A percentile compares a stretch with the other conserved stretches of the same genome.
These are phyloP conservation scores for Rubia yunnanensis DNA, from an alignment of 257 asterid species.

Conservation along the genomic window DNA sequence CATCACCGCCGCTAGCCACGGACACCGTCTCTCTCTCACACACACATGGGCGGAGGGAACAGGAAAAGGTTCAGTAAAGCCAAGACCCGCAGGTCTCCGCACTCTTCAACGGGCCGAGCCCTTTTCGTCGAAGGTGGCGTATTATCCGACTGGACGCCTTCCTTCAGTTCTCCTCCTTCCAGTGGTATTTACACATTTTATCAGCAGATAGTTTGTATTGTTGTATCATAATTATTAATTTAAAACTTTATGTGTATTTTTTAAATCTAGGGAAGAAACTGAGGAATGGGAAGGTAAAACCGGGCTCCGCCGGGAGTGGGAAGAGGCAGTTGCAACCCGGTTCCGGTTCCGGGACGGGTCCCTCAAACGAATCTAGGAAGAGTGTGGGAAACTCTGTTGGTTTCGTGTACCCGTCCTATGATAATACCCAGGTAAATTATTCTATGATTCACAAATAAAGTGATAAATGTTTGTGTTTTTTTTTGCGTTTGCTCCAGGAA, in stretches of 20 bases:
- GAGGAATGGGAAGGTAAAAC: conserved; percentile 27
- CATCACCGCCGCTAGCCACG: neutral
- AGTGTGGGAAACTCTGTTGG: conserved; percentile 37
- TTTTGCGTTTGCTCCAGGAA: neutral
- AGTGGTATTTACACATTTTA: conserved; percentile 34
- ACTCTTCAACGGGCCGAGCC: conserved; percentile 35
- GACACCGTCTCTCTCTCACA: neutral
- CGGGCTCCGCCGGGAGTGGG: conserved; percentile 23
- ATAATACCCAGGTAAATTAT: conserved; percentile 38
- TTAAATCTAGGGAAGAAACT: conserved; percentile 32
- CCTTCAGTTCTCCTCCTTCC: conserved; percentile 50
- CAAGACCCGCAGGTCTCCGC: conserved; percentile 29
- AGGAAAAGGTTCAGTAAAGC: conserved; percentile 40
- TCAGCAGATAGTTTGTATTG: neutral
- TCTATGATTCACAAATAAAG: neutral
- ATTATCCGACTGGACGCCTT: conserved; percentile 59
- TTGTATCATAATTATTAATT: conserved; percentile 7
- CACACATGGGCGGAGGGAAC: conserved; percentile 45
- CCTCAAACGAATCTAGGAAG: conserved; percentile 24
- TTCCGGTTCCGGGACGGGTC: conserved; percentile 23
- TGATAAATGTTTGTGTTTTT: neutral
- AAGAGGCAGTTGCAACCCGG: conserved; percentile 22
- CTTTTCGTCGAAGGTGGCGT: conserved; percentile 78
- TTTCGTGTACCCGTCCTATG: conserved; percentile 39
- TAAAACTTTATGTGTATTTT: neutral